These are phyloP conservation scores for Termitomyces bulborhizus DNA, from an alignment of 768 basidiomycete genomes.

Conservation along the genomic window DNA sequence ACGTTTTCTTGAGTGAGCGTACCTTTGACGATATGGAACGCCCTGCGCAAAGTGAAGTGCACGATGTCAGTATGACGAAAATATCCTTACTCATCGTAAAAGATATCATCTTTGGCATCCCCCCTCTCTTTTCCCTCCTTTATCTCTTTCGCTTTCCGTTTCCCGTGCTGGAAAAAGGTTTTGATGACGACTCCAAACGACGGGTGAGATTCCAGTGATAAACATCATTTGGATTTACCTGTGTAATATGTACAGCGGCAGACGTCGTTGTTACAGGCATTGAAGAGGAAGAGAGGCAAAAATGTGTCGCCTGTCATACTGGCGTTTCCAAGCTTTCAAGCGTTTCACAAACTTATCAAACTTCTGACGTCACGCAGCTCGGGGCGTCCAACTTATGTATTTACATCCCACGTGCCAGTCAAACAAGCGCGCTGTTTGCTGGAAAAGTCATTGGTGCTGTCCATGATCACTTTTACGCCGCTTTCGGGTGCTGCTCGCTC, in stretches of 20 bases:
- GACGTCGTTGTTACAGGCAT: not conserved
- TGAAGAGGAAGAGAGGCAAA: not conserved
- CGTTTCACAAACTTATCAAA: not conserved
- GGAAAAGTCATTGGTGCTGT: conserved; percentile 3
- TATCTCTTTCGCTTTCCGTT: not conserved
- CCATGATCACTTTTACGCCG: conserved; percentile 94
- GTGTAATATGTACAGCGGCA: not conserved
- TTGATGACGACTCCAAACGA: not conserved
- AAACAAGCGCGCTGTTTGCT: conserved; percentile 12
- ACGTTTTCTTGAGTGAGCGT: not conserved
- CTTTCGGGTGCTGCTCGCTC: conserved; percentile 80
- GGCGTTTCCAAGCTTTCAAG: not conserved
- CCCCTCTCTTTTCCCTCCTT: not conserved
- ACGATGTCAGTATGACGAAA: not conserved
- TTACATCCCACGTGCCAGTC: conserved; percentile 11
- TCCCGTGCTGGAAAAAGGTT: not conserved
- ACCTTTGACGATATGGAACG: not conserved
- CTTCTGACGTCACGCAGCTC: conserved; percentile 20
- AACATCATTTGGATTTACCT: not conserved
- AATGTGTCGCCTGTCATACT: not conserved
- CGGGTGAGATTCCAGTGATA: not conserved
- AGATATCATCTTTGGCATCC: not conserved
- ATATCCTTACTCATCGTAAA: not conserved
- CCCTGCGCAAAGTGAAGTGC: not conserved
- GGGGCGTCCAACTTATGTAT: conserved; percentile 5